Base-by-base conservation (phyloP, 2,329 filamentous ascomycete species). In the Elsinoe australis region DNA sequence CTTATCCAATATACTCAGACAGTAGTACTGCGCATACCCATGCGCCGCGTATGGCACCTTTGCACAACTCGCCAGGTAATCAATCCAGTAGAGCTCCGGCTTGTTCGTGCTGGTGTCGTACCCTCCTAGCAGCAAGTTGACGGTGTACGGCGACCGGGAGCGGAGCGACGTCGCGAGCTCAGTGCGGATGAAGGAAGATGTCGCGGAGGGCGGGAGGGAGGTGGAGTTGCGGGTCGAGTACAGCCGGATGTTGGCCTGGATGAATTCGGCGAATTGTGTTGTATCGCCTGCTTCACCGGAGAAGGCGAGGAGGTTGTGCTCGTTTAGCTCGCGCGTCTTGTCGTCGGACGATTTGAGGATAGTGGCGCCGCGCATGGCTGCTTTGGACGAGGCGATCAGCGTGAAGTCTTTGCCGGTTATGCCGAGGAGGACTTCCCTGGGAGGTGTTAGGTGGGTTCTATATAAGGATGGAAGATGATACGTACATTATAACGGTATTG, bases 351-450 rank as follows among this genome's bases (percentile, higher is more conserved):
- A 80, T 72, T 98, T 98, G 65, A 98, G 82, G 68, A 98, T 85
- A 52, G 90, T 95, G 55, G 88, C 87, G 62, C 92, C 92, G 73
- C 92, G 83, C 89, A 96, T 96, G 61, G 89, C 87, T 65, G 92
- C 92, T 76, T 98, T 96, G 55, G 89, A 96, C 61, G 92, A 87
- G 62, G 88, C 92, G 67, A 98, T 82, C 77, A 98, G 82, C 73
- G 89, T 94, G 70, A 95, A 98, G 79, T 98, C 94, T 76, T 95
- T 95, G 74, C 92, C 94, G 52, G 90, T 95, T 69, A 98, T 95
- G 64, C 92, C 92, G 60, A 98, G 79, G 66, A 98, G 79, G 67
- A 96, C 87, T 81, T 98, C 92, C 92, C 89, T 96, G 51, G 71
- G 7, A 72, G 1, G 72, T 73, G 4, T 71, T 66, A 17, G 45